Base-by-base conservation (phyloP, 2,329 filamentous ascomycete species). In the Xylaria sp. region DNA sequence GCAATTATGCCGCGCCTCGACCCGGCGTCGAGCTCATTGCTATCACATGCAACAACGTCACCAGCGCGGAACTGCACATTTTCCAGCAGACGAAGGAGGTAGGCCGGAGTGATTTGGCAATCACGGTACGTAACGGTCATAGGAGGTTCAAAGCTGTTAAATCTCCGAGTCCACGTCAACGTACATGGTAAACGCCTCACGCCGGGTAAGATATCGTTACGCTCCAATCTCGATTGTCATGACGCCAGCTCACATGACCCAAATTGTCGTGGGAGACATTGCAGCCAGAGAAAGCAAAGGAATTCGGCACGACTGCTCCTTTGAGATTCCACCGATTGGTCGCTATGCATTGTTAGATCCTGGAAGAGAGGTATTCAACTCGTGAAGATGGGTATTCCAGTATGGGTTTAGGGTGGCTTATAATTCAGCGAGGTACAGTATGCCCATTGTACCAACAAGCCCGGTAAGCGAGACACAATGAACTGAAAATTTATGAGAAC, bases 171-270 rank as follows among this genome's bases (percentile, higher is more conserved):
- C 42, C 42, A 46, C 42, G 42, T 50, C 16, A 30, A 50, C 47
- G 16, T 50, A 30, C 47, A 23, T 23, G 23, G 9, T 23, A 18
- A 30, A 50, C 16, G 47, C 47, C 11, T 30, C 23, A 16, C n/a
- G 16, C 47, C 16, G 9, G 23, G 8, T 50, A 13, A n/a, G 42
- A 46, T 46, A n/a, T n/a, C 42, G 10, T 46, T 46, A 46, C 42
- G 11, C 42, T 46, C 42, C 42, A 46, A 42, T 49, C 35, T 30
- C 19, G 42, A 42, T 48, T 51, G 50, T 23, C 30, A 51, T 54
- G 54, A 52, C 46, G 37, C 58, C 57, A 55, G 57, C 58, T 68
- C 66, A 69, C 66, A 68, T 69, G 65, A 68, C 55, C 34, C 39
- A 49, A 18, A 6, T 57, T 52, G 13, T 55, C 42, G 64, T 58